Evolutionary conservation across 805 yeast genomes (phyloP).

Genomic region (Nematodospora valgi): DNA sequence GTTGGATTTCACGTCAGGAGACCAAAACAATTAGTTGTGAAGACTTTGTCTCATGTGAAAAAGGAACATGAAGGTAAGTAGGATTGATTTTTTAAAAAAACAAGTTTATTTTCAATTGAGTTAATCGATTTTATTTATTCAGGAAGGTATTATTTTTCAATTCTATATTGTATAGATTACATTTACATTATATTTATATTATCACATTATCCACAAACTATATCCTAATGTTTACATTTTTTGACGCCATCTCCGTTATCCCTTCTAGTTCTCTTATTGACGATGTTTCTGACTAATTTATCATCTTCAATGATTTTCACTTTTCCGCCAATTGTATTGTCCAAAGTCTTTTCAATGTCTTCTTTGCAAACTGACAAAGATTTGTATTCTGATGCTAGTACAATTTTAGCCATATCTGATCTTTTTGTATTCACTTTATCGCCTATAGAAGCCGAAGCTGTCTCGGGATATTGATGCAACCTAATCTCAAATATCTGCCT

Average conservation of each 20-base stretch:
- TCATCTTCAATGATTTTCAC: slow-evolving; percentile 53
- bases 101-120: too few relatives aligned
- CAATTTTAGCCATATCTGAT: slow-evolving; percentile 49
- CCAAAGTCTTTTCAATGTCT: slow-evolving; percentile 16
- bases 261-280: slow-evolving; percentile 47
- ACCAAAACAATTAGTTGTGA: slow-evolving; percentile 32
- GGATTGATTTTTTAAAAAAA: too few relatives aligned
- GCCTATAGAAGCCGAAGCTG: slow-evolving; percentile 19
- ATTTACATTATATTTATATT: not conserved
- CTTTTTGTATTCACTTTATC: slow-evolving; percentile 13
- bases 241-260: not conserved
- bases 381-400: slow-evolving; percentile 52
- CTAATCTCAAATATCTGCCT: slow-evolving; percentile 30
- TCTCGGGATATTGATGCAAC: slow-evolving; percentile 47
- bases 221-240: not conserved
- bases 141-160: too few relatives aligned
- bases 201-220: too few relatives aligned
- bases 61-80: slow-evolving; percentile 5
- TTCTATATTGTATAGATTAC: slow-evolving; percentile 5
- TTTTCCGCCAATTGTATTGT: slow-evolving; percentile 16
- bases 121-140: too few relatives aligned
- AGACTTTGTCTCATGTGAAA: slow-evolving; percentile 10
- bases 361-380: slow-evolving; percentile 44
- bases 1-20: slow-evolving; percentile 33
- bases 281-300: slow-evolving; percentile 54